These are phyloP conservation scores for Oenanthe sinensis DNA, from an alignment of 129 eudicot genomes.

Conservation along the genomic window DNA sequence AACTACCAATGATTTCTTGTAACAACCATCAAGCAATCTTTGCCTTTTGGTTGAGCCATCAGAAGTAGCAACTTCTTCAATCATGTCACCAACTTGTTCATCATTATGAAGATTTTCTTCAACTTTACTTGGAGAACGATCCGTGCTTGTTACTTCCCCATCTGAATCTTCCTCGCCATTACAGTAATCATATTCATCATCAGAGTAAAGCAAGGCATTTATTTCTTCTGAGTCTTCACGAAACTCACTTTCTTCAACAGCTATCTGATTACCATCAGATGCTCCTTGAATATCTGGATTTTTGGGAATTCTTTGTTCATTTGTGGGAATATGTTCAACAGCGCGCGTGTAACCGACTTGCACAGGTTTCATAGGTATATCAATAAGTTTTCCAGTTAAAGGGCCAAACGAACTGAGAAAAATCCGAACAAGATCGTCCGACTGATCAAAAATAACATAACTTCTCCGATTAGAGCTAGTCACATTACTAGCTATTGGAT, in stretches of 20 bases:
- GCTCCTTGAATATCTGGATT: slow-evolving; percentile 15
- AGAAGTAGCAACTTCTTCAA: slow-evolving; percentile 30
- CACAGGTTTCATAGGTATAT: slow-evolving; percentile 6
- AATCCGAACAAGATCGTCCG: slow-evolving; percentile 25
- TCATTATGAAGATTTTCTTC: slow-evolving; percentile 5
- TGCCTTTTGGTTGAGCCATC: slow-evolving; percentile 39
- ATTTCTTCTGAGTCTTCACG: slow-evolving; percentile 53
- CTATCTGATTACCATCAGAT: slow-evolving; percentile 19
- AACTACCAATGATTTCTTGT: slow-evolving; percentile 15
- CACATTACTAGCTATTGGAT: slow-evolving; percentile 13
- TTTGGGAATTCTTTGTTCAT: slow-evolving; percentile 10
- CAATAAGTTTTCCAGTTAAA: slow-evolving; percentile 10
- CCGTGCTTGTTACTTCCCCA: slow-evolving; percentile 45
- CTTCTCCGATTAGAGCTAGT: slow-evolving; percentile 24
- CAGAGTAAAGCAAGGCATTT: slow-evolving; percentile 49
- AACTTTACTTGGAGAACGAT: slow-evolving; percentile 26
- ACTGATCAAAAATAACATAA: slow-evolving; percentile 41
- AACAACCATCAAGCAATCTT: slow-evolving; percentile 34
- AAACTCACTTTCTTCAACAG: slow-evolving; percentile 27
- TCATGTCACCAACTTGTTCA: slow-evolving; percentile 17
- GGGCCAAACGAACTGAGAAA: slow-evolving; percentile 23
- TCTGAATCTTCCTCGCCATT: slow-evolving; percentile 19
- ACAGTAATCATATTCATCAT: slow-evolving; percentile 26
- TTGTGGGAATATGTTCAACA: not conserved
- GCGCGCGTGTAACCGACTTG: not conserved